Evolutionary conservation across 345 rosid genomes (phyloP), one percentile per base, ranked within the genome.

Genomic region (Gossypium turneri): DNA sequence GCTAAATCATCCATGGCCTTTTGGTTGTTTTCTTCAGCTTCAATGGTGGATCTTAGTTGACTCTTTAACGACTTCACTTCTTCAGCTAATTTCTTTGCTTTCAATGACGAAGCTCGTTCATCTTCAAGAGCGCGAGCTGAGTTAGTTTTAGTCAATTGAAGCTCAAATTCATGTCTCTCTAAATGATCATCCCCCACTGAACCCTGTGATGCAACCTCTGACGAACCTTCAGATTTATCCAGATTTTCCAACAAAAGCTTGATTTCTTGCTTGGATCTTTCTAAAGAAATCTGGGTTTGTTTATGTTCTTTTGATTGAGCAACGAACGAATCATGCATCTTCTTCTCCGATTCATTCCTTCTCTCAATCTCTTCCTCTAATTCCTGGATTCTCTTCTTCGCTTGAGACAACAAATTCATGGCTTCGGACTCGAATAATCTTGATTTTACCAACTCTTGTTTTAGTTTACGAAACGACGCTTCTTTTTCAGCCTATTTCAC

Each of bases 1-100:
- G 97, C 99, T 41, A 93, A 75, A 80, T 85, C 97, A 71, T 95
- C 99, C 94, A 93, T 84, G 12, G 96, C 99, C 79, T 85, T 91
- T 86, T 85, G 86, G 88, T 87, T 87, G 20, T 89, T 90, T 73
- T 82, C 89, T 73, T 95, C 99, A 0, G 92, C 98, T 55, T 81
- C 87, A 0, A 66, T 82, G 0, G 93, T 87, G 19, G 71, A 66
- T 44, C 85, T 87, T 73, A 93, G 72, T 73, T 90, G 90, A 53
- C 15, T 79, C 75, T 78, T 87, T 6, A 91, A 79, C 67, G 57
- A 45, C 29, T 75, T 67, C 20, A 83, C 76, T 81, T 86, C 89
- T 67, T 81, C 84, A 7, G 67, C 53, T 45, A 86, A 56, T 29
- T 70, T 76, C 58, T 76, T 75, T 9, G 76, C 38, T 57, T 79